Evolutionary conservation across 73 alveolate species (phyloP), one percentile per base, ranked within the genome.

Genomic region (Paramecium caudatum): DNA sequence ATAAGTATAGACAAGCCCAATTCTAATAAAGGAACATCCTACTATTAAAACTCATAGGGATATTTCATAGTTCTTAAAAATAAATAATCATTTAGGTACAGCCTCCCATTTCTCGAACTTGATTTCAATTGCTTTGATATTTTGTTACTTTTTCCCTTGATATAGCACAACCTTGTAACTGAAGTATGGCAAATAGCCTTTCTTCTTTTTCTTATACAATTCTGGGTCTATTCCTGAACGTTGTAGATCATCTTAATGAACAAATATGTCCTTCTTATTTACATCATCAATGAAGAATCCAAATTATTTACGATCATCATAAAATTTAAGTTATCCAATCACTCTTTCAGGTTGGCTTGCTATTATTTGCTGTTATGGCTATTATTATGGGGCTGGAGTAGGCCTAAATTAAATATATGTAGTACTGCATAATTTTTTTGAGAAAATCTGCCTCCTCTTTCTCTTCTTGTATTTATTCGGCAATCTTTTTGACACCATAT

Each of bases 181-280:
- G 19, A 36, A 74, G 15, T 39, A 74, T 10, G 47, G 62, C n/a
- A 19, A 32, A 4, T 34, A 39, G 16, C 47, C 47, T 74, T 74
- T 39, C 46, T 34, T 74, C 62, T 27, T 21, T 45, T 43, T 74
- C 37, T 36, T 16, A 39, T 74, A 74, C 8, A 45, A 27, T 12
- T 39, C 65, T 19, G 62, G 68, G 15, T 74, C 88, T 19, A 74
- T 47, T 41, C 25, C 9, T 9, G 97, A 68, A 21, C 82, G 91
- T 83, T 85, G 83, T 78, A 93, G 23, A 45, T 93, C 97, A 78
- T 93, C 97, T 37, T 46, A 80, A 82, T 93, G 97, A 36, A 93
- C 94, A 65, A 93, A 93, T 19, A 91, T 39, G 61, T 93, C 91
- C 33, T 91, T 78, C 9, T 94, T 92, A 78, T 70, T 94, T 4